Evolutionary conservation across 73 alveolate genomes (phyloP).

Genomic region (Paramecium sexaurelia): DNA sequence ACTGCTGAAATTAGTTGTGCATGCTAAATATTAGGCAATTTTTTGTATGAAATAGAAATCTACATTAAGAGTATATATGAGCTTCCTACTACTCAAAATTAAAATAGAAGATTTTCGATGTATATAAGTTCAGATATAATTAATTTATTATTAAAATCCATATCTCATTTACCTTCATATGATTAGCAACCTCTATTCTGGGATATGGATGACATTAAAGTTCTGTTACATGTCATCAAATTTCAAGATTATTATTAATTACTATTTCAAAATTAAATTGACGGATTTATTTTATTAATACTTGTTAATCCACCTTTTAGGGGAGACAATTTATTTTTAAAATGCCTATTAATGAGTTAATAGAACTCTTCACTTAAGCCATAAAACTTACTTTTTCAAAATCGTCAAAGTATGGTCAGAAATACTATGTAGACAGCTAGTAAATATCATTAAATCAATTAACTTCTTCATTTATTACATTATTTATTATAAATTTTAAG

Average conservation of each 20-base stretch:
- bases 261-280: constrained; percentile 2
- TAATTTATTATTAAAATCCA: not conserved
- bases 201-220: constrained; percentile 45
- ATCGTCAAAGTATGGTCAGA: constrained; percentile 1
- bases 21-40: not conserved
- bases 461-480: constrained; percentile 35
- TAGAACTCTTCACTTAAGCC: not conserved
- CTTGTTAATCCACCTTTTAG: constrained; percentile 54
- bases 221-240: constrained; percentile 5
- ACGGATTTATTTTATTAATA: constrained; percentile 13
- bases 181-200: constrained; percentile 23
- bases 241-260: constrained; percentile 13
- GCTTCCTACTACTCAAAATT: not conserved
- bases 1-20: constrained; percentile 44
- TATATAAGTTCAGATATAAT: constrained; percentile 38
- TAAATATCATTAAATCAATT: constrained; percentile 14
- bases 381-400: not conserved
- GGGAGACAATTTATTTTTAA: not conserved
- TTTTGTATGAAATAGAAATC: not conserved
- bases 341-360: constrained; percentile 13
- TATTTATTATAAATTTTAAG: not conserved
- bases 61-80: constrained; percentile 49
- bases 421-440: constrained; percentile 38
- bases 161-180: not conserved
- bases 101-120: not conserved